Percentiles rank a stretch among this genome's conserved stretches.
Conservation (phyloP, 345 rosid species). For the Barbarea vulgaris region DNA sequence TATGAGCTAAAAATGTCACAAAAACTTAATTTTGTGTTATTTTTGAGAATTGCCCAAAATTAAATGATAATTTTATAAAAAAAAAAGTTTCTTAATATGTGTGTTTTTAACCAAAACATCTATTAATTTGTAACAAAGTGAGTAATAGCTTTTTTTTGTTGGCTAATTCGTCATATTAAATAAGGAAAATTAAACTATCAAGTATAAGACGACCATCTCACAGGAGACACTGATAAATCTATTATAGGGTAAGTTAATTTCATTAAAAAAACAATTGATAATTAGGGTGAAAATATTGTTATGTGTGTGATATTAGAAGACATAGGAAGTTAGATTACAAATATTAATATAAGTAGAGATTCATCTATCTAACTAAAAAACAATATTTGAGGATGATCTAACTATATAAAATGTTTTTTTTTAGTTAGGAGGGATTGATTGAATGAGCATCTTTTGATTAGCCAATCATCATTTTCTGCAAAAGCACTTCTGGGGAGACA, state of each 20-base stretch:
- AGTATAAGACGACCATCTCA: no score
- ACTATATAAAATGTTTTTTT: neutral
- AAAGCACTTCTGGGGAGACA: slow-evolving; percentile 17
- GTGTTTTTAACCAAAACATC: no score
- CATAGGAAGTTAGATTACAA: neutral
- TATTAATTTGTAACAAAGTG: no score
- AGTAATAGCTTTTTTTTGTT: neutral
- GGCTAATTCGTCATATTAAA: neutral
- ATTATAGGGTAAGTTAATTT: neutral
- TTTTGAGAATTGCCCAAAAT: no score
- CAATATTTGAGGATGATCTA: neutral
- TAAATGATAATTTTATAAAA: no score
- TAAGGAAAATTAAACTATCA: neutral
- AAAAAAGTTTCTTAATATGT: no score
- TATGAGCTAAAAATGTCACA: no score
- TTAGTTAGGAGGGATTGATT: neutral
- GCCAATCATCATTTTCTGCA: slow-evolving; percentile 22
- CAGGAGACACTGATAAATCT: neutral
- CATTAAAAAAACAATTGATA: neutral
- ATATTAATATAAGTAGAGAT: neutral
- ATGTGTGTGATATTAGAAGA: neutral
- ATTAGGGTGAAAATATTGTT: neutral
- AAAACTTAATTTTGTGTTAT: no score
- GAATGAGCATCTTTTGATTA: slow-evolving; percentile 20
- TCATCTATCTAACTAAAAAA: neutral